A percentile compares a stretch with the other conserved stretches of the same genome.
These are phyloP conservation scores for Breynia disticha DNA, from an alignment of 441 rosid species.

Conservation along the genomic window DNA sequence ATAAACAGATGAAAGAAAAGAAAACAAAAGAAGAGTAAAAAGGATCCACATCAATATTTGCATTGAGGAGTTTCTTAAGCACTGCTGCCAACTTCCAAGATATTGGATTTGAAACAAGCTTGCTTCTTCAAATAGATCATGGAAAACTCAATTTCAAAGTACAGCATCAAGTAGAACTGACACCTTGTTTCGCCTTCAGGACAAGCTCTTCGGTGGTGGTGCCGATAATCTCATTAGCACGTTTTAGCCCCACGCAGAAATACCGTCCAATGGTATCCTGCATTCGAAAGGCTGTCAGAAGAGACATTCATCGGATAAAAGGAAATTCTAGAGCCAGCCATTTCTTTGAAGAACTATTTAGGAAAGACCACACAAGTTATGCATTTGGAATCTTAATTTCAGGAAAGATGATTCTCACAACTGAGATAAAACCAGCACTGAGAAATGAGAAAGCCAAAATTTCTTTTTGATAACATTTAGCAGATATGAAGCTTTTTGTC, in stretches of 20 bases:
- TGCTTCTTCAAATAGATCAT: neutral
- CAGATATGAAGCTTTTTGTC: too few relatives aligned
- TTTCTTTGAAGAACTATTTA: neutral
- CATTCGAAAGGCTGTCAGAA: conserved; percentile 11
- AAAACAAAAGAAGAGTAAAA: neutral
- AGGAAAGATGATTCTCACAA: too few relatives aligned
- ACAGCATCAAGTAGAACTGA: conserved; percentile 15
- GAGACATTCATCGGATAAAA: neutral
- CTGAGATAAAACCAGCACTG: too few relatives aligned
- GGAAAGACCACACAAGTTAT: neutral
- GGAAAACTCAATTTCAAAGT: neutral
- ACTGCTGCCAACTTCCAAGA: neutral
- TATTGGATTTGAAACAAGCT: neutral
- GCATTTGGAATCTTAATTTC: too few relatives aligned
- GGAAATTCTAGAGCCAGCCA: neutral
- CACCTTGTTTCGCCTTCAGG: conserved; percentile 60
- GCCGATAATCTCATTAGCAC: conserved; percentile 90
- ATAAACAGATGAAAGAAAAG: conserved; percentile 2
- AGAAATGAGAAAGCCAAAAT: too few relatives aligned
- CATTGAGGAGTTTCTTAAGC: too few relatives aligned
- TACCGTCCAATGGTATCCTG: conserved; percentile 78
- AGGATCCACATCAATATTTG: neutral
- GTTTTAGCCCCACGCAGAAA: conserved; percentile 62
- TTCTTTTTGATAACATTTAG: too few relatives aligned
- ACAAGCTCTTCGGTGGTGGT: conserved; percentile 92